These are phyloP conservation scores for Nematocida sp. DNA, from an alignment of 371 early-diverging fungal genomes.

Conservation along the genomic window DNA sequence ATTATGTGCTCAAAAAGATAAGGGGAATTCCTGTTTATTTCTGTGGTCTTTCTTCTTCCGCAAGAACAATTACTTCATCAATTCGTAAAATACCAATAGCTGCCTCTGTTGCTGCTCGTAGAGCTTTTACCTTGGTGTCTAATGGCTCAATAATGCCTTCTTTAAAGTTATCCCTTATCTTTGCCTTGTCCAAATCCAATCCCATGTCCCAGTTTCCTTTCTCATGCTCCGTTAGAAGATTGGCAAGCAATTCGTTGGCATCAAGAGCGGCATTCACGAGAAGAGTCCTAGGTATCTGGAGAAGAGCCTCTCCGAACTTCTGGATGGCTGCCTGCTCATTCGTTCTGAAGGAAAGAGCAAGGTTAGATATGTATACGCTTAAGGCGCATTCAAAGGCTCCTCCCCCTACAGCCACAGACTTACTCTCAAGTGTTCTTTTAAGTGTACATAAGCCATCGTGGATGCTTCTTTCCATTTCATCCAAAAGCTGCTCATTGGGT, in stretches of 20 bases:
- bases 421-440: slow-evolving; percentile 91
- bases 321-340: slow-evolving; percentile 93
- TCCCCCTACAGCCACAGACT: slow-evolving; percentile 94
- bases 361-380: slow-evolving; percentile 90
- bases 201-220: slow-evolving; percentile 71
- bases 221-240: slow-evolving; percentile 84
- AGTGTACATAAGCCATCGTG: slow-evolving; percentile 94
- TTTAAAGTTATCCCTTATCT: slow-evolving; percentile 83
- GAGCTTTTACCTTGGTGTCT: slow-evolving; percentile 91
- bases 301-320: slow-evolving; percentile 88
- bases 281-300: slow-evolving; percentile 91
- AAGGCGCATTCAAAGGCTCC: slow-evolving; percentile 96
- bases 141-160: slow-evolving; percentile 97
- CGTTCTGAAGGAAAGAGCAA: slow-evolving; percentile 81
- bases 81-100: slow-evolving; percentile 96
- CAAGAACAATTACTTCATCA: slow-evolving; percentile 70
- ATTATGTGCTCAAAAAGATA: no score
- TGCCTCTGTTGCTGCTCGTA: slow-evolving; percentile 98
- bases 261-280: slow-evolving; percentile 97
- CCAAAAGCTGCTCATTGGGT: slow-evolving; percentile 88
- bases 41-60: slow-evolving; percentile 26
- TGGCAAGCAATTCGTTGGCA: slow-evolving; percentile 86
- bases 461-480: slow-evolving; percentile 97
- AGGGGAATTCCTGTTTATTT: neutral
- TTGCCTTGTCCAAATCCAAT: slow-evolving; percentile 85